Base-by-base conservation (phyloP, 805 yeast species). In the Lipomyces starkeyi region DNA sequence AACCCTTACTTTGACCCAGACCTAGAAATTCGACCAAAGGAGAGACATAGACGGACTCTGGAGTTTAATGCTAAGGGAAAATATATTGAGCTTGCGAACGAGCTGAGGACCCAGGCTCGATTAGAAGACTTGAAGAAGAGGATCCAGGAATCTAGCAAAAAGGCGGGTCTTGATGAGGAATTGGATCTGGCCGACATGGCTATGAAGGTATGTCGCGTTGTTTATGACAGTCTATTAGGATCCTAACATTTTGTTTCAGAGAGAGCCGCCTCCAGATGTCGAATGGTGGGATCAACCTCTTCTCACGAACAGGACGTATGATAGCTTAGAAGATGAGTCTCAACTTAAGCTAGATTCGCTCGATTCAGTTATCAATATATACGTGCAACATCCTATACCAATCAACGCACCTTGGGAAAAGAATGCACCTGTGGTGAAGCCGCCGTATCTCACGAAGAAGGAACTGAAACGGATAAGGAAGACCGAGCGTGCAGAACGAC, bases 261-360 rank as follows among this genome's bases (percentile, higher is more conserved):
- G 55, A 32, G 76, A 74, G 0, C 74, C 68, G 22, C 93, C 93
- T 0, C 97, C 97, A 0, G 69, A 66, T 1, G 78, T 88, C 1
- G 97, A 93, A 77, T 92, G 97, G 97, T 94, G 98, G 98, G 97
- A 94, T 78, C 76, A 78, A 63, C 86, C 86, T 1, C 85, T 86
- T 59, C 72, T 90, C 1, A 79, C 79, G 49, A 81, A 78, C 62
- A 83, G 81, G 34, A 73, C 73, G 0, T 78, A 81, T 29, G 72
- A 73, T 14, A 70, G 65, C 20, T 32, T 65, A 34, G 74, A 70
- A 22, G 71, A 69, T 25, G 71, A 71, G 27, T 69, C 71, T 13
- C 35, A 70, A 9, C 73, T 74, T n/a, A 74, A 71, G 27, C 71
- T 76, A 22, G 76, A 74, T 13, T 77, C 77, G 25, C 80, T 79